phyloP scores from a whole-genome alignment of 2,329 filamentous ascomycete genomes.

The Claviceps monticola region DNA sequence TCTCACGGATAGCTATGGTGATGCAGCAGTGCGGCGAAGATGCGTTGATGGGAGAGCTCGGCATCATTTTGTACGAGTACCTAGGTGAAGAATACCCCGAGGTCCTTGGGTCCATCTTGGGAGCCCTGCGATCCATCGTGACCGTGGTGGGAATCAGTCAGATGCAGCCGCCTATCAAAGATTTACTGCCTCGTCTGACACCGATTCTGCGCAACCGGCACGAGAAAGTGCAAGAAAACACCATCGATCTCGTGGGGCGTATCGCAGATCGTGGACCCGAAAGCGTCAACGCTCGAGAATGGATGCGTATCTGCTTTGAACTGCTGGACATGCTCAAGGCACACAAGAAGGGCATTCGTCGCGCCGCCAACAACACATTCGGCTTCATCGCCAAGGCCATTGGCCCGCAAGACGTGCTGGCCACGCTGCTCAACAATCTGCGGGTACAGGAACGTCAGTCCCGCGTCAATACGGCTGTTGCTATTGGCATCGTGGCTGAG shows the following conservation, averaged over 20 bases:
- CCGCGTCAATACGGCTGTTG: slow-evolving; percentile 94
- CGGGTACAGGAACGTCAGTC: slow-evolving; percentile 96
- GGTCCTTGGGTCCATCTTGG: slow-evolving; percentile 90
- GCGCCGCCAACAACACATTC: slow-evolving; percentile 98
- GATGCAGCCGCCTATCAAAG: slow-evolving; percentile 97
- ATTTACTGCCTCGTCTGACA: slow-evolving; percentile 83
- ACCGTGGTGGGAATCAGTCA: slow-evolving; percentile 95
- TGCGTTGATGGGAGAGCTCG: slow-evolving; percentile 86
- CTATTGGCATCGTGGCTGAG: slow-evolving; percentile 96
- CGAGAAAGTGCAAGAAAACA: slow-evolving; percentile 98
- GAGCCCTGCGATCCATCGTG: slow-evolving; percentile 88
- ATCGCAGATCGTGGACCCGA: slow-evolving; percentile 95
- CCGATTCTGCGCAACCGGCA: slow-evolving; percentile 97
- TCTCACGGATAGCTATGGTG: slow-evolving; percentile 93
- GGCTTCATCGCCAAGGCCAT: slow-evolving; percentile 99
- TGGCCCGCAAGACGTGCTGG: slow-evolving; percentile 90
- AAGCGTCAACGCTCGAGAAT: slow-evolving; percentile 91
- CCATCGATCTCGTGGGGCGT: slow-evolving; percentile 92
- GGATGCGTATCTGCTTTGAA: slow-evolving; percentile 99
- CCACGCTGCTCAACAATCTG: slow-evolving; percentile 90
- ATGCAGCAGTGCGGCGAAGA: slow-evolving; percentile 99
- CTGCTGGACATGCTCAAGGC: slow-evolving; percentile 98
- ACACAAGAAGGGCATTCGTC: slow-evolving; percentile 97
- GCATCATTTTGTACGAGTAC: slow-evolving; percentile 92
- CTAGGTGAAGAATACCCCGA: slow-evolving; percentile 97